phyloP scores from a whole-genome alignment of 164 flowering plant species.

The Vitis rotundifolia region DNA sequence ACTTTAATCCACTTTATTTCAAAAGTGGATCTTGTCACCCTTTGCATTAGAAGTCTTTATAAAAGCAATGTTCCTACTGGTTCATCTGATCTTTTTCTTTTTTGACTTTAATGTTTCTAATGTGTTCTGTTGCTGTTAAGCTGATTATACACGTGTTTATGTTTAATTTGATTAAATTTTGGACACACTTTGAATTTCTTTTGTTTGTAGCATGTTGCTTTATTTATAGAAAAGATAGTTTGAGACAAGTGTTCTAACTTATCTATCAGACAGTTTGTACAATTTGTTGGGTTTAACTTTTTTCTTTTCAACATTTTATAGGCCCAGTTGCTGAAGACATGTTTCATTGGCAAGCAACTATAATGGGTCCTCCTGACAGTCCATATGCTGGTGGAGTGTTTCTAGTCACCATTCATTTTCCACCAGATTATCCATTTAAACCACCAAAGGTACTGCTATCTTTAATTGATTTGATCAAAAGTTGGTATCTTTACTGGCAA shows the following conservation, averaged over 20 bases:
- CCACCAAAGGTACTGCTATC: conserved; percentile 56
- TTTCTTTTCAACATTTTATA: conserved; percentile 5
- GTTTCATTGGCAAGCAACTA: conserved; percentile 22
- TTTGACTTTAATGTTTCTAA: no score
- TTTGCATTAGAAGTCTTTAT: no score
- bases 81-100: no score
- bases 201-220: no score
- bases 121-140: no score
- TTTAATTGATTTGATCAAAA: neutral
- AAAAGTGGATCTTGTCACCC: no score
- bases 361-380: conserved; percentile 46
- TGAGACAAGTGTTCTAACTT: neutral
- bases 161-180: no score
- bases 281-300: neutral
- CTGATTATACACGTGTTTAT: no score
- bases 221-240: neutral
- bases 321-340: conserved; percentile 64
- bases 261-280: neutral
- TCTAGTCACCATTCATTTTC: conserved; percentile 58
- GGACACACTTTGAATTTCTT: no score
- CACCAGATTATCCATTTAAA: conserved; percentile 69
- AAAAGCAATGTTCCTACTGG: no score
- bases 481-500: no score
- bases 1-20: no score
- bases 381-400: conserved; percentile 68